phyloP scores from a whole-genome alignment of 1,139 yeast genomes.

The Candida sanyaensis region DNA sequence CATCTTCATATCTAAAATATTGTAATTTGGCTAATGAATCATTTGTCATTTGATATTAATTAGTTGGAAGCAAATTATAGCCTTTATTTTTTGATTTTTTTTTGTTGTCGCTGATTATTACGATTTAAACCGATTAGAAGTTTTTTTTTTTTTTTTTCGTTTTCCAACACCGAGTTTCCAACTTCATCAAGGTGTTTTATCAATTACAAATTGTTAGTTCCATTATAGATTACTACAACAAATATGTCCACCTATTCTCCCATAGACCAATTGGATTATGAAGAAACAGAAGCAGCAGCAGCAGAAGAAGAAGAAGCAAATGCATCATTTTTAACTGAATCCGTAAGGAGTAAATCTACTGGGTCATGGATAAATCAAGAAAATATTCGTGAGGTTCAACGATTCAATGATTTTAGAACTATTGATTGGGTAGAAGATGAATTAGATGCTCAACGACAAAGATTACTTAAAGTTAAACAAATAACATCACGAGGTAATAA shows the following conservation, averaged over 20 bases:
- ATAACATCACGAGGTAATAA: conserved; percentile 18
- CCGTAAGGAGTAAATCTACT: conserved; percentile 16
- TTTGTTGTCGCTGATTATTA: not conserved
- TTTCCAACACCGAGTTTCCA: not conserved
- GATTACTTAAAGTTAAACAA: conserved; percentile 25
- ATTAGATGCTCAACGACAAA: conserved; percentile 51
- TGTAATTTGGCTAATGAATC: not conserved
- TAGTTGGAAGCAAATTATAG: too few relatives aligned
- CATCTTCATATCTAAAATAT: not conserved
- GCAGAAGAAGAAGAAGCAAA: not conserved
- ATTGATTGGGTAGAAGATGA: conserved; percentile 89
- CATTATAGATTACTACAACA: too few relatives aligned
- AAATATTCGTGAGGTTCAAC: conserved; percentile 34
- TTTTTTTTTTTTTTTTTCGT: conserved; percentile 7
- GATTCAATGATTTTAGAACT: conserved; percentile 64
- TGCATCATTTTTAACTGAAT: conserved; percentile 3
- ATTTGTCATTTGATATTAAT: not conserved
- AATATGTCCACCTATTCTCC: conserved; percentile 4
- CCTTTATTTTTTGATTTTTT: too few relatives aligned
- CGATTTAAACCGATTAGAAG: not conserved
- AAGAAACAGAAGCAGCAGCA: not conserved
- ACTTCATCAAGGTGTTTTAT: not conserved
- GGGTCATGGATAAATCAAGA: conserved; percentile 46
- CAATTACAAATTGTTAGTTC: too few relatives aligned
- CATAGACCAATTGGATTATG: conserved; percentile 7